Base-by-base conservation (phyloP, 2,329 filamentous ascomycete species). In the Ophiocordyceps polyrhachis-furcata region DNA sequence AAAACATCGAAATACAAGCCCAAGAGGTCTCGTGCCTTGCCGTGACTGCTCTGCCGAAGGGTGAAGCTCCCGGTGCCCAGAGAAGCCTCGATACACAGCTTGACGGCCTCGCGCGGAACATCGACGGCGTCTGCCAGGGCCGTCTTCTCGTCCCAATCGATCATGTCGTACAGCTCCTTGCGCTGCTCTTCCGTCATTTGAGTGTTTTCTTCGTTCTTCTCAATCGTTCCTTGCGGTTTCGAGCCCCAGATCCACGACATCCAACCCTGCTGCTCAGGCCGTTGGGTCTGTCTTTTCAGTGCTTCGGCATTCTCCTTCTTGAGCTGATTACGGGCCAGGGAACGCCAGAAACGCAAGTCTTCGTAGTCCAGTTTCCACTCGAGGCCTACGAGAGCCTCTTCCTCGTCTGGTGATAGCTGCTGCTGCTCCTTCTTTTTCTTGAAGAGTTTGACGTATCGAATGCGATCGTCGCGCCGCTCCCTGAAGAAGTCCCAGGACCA, bases 401-500 rank as follows among this genome's bases (percentile, higher is more conserved):
- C 69, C 52, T 98, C 91, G 8, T 79, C 69, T 0, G 78, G 60
- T 0, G 77, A 71, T 12, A 95, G 65, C 48, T 83, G 81, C 48
- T 79, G 77, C 53, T 76, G 79, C 49, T 81, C 74, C 56, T 86
- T 87, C 61, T 79, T 84, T 66, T 94, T 95, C 63, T 96, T 98
- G 73, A 96, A 99, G 1, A 98, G 66, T 48, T 86, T 78, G 48
- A 96, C 95, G 58, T 98, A 99, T 41, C 77, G 76, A 48, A 76
- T 75, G 42, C 91, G 83, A 55, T 96, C 83, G 58, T 98, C 89
- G 52, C 91, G 76, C 45, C 91, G 79, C 60, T 98, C 88, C 47
- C 80, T 82, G 64, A 98, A 93, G 61, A 87, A 98, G 35, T 75
- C 87, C 91, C 93, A 98, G 1, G 87, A 88, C 89, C 91, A 98